phyloP scores from a whole-genome alignment of 2,329 filamentous ascomycete species.

The Calonectria montana region DNA sequence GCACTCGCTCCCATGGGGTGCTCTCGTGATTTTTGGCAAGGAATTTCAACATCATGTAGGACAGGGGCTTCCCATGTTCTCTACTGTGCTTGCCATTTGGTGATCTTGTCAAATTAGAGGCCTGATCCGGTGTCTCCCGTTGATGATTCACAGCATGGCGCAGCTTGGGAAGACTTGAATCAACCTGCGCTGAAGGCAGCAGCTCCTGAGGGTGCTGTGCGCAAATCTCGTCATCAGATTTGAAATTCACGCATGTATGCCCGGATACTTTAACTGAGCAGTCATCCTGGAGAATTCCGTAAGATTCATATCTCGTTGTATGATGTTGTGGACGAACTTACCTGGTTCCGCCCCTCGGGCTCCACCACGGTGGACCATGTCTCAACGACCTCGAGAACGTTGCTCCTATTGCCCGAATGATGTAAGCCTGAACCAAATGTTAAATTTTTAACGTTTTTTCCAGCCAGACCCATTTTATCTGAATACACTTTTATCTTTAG shows the following conservation, averaged over 20 bases:
- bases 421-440: not conserved
- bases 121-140: not conserved
- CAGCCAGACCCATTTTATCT: not conserved
- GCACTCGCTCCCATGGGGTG: not conserved
- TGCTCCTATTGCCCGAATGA: not conserved
- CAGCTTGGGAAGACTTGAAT: not conserved
- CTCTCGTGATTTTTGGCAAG: not conserved
- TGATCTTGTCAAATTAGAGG: not conserved
- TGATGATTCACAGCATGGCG: not conserved
- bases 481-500: not conserved
- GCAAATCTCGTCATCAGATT: not conserved
- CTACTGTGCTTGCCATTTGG: not conserved
- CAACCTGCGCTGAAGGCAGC: not conserved
- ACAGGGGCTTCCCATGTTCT: not conserved
- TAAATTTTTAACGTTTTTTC: not conserved
- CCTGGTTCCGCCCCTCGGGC: not conserved
- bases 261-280: not conserved
- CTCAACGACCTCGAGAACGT: not conserved
- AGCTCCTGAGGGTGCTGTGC: not conserved
- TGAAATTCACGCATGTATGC: not conserved
- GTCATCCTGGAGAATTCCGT: not conserved
- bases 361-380: not conserved
- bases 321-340: not conserved
- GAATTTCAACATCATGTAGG: not conserved
- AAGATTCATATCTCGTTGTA: not conserved